phyloP scores from a whole-genome alignment of 176 grass and related monocot species.

The Aegilops speltoides region DNA sequence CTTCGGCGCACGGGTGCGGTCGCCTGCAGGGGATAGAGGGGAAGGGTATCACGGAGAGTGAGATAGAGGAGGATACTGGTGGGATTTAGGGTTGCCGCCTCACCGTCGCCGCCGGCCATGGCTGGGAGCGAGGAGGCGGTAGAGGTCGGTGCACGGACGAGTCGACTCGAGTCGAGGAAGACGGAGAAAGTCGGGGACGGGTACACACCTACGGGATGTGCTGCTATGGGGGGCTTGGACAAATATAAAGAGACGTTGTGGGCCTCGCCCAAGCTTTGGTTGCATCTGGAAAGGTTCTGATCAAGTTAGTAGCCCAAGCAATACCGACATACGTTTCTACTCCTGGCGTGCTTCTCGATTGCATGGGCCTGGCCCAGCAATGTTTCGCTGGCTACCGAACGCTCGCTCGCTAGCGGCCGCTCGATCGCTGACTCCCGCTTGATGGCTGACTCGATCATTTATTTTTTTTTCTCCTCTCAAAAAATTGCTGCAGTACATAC shows the following conservation, averaged over 20 bases:
- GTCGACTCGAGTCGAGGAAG: neutral
- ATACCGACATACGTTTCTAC: no score
- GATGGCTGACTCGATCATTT: no score
- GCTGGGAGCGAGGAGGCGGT: conserved; percentile 16
- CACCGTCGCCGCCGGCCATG: conserved; percentile 64
- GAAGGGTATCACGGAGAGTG: neutral
- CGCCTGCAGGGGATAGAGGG: conserved; percentile 42
- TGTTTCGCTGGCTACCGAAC: no score
- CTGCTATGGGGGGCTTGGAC: neutral
- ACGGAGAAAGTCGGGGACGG: neutral
- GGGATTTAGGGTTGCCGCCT: conserved; percentile 21
- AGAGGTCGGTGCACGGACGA: conserved; percentile 11
- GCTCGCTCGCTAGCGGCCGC: no score
- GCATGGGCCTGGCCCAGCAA: no score
- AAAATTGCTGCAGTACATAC: no score
- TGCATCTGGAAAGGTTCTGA: no score
- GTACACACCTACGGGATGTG: neutral
- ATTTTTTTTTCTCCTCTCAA: no score
- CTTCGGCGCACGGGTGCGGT: conserved; percentile 64
- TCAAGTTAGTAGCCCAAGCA: no score
- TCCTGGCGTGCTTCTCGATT: no score
- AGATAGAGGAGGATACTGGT: neutral
- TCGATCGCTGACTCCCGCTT: no score
- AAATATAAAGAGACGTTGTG: neutral
- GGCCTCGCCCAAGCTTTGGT: conserved; percentile 2